Conservation (phyloP, 2,329 filamentous ascomycete genomes). For the Fusarium haematococcum region DNA sequence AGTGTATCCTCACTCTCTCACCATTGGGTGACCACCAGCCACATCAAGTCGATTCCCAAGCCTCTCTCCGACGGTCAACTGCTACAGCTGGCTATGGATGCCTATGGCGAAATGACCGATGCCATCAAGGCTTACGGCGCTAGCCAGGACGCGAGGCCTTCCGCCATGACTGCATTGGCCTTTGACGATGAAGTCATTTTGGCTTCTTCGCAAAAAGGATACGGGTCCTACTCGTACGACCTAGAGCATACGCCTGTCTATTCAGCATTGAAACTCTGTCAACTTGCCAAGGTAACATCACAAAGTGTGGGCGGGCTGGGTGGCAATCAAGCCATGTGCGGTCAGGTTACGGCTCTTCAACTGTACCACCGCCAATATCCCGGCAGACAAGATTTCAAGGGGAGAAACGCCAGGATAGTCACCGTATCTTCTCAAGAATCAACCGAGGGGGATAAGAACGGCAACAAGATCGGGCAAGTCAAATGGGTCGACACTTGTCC, state of each 20-base stretch:
- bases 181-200: neutral
- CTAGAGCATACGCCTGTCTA: neutral
- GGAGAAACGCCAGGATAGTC: neutral
- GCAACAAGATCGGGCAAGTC: neutral
- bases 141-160: neutral
- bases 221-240: neutral
- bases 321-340: neutral
- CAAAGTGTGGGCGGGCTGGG: neutral
- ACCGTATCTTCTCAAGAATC: neutral
- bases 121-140: neutral
- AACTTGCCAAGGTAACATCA: neutral
- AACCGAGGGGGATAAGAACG: neutral
- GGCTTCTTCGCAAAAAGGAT: neutral
- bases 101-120: neutral
- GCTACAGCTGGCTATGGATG: neutral
- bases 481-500: neutral
- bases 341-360: neutral
- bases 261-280: neutral
- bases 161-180: neutral
- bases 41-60: neutral
- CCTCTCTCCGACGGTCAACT: neutral
- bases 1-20: neutral
- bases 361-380: neutral
- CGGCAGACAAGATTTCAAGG: neutral
- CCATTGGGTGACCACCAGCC: neutral